Evolutionary conservation across 345 rosid genomes (phyloP), one percentile per base, ranked within the genome.

Genomic region (Brassica rapa): DNA sequence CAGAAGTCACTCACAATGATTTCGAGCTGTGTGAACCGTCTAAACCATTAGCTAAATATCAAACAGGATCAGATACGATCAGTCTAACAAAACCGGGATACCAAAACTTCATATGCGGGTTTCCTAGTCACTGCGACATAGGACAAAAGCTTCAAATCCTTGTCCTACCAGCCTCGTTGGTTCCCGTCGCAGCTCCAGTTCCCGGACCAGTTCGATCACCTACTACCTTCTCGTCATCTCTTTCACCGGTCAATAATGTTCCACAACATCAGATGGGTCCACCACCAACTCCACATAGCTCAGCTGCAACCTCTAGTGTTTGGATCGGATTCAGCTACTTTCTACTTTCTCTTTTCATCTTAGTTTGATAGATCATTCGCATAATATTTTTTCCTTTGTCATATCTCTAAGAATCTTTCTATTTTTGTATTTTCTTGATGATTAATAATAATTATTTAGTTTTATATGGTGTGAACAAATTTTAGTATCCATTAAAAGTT

Each of bases 51-150:
- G 57, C 49, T 0, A 46, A 1, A 29, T 73, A 73, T 61, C 32
- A 62, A 30, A 62, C 62, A n/a, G 70, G 70, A 0, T 62, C 19
- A 2, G 77, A 62, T 2, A 29, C 62, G 0, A 9, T 73, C 33
- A 63, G 1, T 29, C 33, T 73, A 29, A 63, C 51, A 19, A 73
- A 73, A 73, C 76, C 69, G 9, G 77, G 77, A 11, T n/a, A 62
- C 32, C 61, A 63, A 16, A 19, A 30, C 62, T 73, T 63, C 2
- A 62, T 73, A 73, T 49, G 70, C 4, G 77, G 77, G 16, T 21
- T 63, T 49, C 62, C 77, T 16, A 21, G 62, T 49, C 77, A 73
- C 61, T 55, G 61, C 61, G 10, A 55, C 23, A 7, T 55, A 19
- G 61, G 61, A 55, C 61, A 55, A 55, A 55, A 55, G 24, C 27